A percentile compares a stretch with the other conserved stretches of the same genome.
Evolutionary conservation across 1,284 basidiomycete genomes (phyloP).

Genomic region (Papiliotrema fonsecae): DNA sequence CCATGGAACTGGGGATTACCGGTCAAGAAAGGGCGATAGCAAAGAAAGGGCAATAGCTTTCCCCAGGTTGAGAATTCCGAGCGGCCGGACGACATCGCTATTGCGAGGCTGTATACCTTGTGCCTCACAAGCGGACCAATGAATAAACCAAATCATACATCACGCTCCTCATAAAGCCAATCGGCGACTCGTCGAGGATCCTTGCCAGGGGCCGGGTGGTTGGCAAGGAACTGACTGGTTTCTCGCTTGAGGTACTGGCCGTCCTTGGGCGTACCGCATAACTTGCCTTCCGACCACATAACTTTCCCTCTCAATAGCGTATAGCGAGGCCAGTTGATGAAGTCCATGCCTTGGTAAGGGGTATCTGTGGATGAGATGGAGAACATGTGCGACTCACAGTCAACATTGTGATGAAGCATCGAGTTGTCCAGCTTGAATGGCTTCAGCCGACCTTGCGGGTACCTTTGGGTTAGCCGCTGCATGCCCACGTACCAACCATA

Average conservation of each 20-base stretch:
- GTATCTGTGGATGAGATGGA: slow-evolving; percentile 7
- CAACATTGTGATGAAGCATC: slow-evolving; percentile 14
- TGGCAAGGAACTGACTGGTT: slow-evolving; percentile 7
- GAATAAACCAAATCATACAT: too few relatives aligned
- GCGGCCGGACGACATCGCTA: too few relatives aligned
- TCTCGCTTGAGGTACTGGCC: slow-evolving; percentile 15
- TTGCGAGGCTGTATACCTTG: too few relatives aligned
- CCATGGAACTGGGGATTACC: too few relatives aligned
- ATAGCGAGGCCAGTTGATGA: slow-evolving; percentile 16
- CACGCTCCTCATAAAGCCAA: slow-evolving; percentile 1
- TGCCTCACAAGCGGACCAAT: too few relatives aligned
- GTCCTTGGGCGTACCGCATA: slow-evolving; percentile 3
- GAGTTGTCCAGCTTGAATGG: slow-evolving; percentile 6
- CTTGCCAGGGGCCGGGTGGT: not conserved
- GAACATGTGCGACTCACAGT: slow-evolving; percentile 5
- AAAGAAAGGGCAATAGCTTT: too few relatives aligned
- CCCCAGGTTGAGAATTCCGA: too few relatives aligned
- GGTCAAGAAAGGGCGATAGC: too few relatives aligned
- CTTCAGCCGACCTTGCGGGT: slow-evolving; percentile 1
- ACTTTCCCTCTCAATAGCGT: slow-evolving; percentile 11
- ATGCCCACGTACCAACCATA: too few relatives aligned
- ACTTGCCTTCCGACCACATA: slow-evolving; percentile 6
- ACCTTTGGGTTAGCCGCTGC: slow-evolving; percentile 3
- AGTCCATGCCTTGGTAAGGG: slow-evolving; percentile 16
- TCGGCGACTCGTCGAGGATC: slow-evolving; percentile 1